Conservation (phyloP, 208 protist genomes). For the Strigomonas galati region DNA sequence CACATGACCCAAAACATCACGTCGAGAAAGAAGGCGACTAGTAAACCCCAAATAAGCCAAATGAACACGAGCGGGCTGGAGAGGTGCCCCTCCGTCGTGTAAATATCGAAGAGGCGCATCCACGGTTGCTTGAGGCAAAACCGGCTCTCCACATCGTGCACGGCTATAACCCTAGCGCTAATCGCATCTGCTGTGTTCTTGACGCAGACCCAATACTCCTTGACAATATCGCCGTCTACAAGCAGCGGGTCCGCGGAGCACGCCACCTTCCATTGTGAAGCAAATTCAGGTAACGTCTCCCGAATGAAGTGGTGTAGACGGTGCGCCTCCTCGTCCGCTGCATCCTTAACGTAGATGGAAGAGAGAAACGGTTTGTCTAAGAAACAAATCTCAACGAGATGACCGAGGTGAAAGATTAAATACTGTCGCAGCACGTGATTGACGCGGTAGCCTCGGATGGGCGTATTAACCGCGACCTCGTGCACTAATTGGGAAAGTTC, state of each 20-base stretch:
- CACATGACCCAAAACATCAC: slow-evolving; percentile 25
- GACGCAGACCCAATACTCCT: slow-evolving; percentile 20
- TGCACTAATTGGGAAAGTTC: slow-evolving; percentile 35
- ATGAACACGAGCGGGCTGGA: slow-evolving; percentile 14
- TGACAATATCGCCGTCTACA: slow-evolving; percentile 10
- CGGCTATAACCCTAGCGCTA: slow-evolving; percentile 16
- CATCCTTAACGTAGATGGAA: slow-evolving; percentile 5
- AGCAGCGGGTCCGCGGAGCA: slow-evolving; percentile 15
- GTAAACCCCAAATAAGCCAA: slow-evolving; percentile 16
- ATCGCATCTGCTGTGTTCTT: slow-evolving; percentile 32
- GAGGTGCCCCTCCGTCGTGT: slow-evolving; percentile 18
- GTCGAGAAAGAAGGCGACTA: slow-evolving; percentile 18
- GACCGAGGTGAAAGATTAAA: slow-evolving; percentile 30
- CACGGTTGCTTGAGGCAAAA: slow-evolving; percentile 14
- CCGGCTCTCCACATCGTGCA: slow-evolving; percentile 16
- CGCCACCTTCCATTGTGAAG: slow-evolving; percentile 9
- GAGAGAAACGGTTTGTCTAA: slow-evolving; percentile 23
- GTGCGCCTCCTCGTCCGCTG: slow-evolving; percentile 11
- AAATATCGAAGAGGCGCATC: slow-evolving; percentile 16
- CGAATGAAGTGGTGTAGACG: slow-evolving; percentile 6
- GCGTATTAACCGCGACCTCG: slow-evolving; percentile 21
- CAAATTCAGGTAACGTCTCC: not conserved
- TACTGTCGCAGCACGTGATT: slow-evolving; percentile 19
- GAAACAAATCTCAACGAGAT: slow-evolving; percentile 26
- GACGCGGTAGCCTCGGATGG: slow-evolving; percentile 10